Evolutionary conservation across 805 yeast genomes (phyloP), one percentile per base, ranked within the genome.

Genomic region (Yarrowia sp.): DNA sequence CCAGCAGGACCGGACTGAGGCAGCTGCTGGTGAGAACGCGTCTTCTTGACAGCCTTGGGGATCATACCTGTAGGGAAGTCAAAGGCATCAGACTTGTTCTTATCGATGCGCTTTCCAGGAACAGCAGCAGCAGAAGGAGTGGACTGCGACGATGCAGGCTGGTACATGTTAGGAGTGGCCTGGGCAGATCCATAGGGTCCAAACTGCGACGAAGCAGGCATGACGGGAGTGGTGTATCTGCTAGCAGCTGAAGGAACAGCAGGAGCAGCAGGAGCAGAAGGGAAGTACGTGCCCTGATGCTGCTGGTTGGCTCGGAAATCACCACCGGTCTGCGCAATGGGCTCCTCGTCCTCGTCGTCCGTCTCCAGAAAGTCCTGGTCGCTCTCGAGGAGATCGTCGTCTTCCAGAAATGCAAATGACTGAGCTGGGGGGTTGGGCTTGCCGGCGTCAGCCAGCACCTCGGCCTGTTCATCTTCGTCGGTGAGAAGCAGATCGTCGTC

Each of bases 401-500:
- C 61, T 8, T 55, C 61, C 47, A 55, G 31, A 41, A 55, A 55
- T 55, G 61, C 61, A 55, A 55, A 31, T 18, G 42, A 31, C 31
- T 43, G 17, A 17, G 61, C 32, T 8, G 18, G 53, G 17, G 65
- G 44, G 35, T 51, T 44, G 44, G 53, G 51, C 33, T 53, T 33
- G 28, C 58, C 55, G n/a, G 58, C 57, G n/a, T 39, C 62, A 2
- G 65, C 50, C 14, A 31, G 32, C 11, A 38, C 45, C 41, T 50
- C 22, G 3, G 41, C 58, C 38, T 43, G 60, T 1, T 61, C 67
- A 7, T 70, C 74, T 28, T 71, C 73, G 8, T 72, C 74, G 2
- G 71, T 58, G 14, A 72, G 68, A 18, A 71, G 66, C 33, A 71
- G 73, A 22, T 72, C 74, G 33, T 72, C 74, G 28, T 72, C 74